Evolutionary conservation across 257 asterid genomes (phyloP).

Genomic region (Solanum phureja): DNA sequence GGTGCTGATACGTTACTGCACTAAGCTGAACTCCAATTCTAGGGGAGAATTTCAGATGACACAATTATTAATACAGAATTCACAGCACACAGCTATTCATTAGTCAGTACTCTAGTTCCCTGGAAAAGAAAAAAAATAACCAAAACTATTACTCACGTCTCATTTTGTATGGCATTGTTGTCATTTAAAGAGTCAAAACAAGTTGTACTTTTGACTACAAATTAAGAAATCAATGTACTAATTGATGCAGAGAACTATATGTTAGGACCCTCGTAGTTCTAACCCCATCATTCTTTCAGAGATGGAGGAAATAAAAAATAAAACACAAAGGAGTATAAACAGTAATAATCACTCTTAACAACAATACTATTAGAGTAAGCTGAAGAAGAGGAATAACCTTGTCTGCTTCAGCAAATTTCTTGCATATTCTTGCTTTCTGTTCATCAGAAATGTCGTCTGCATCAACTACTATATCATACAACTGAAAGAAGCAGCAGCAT

Average conservation of each 20-base stretch:
- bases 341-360: background rate
- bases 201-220: background rate
- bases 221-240: background rate
- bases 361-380: background rate
- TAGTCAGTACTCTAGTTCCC: background rate
- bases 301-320: background rate
- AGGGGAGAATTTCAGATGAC: background rate
- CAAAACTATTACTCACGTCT: background rate
- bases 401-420: slow-evolving; percentile 87
- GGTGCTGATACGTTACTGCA: background rate
- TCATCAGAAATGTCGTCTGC: slow-evolving; percentile 65
- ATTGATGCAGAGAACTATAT: background rate
- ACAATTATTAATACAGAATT: background rate
- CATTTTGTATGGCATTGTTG: background rate
- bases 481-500: slow-evolving; percentile 36
- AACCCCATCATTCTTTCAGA: background rate
- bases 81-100: background rate
- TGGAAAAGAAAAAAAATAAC: background rate
- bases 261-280: background rate
- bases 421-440: slow-evolving; percentile 84
- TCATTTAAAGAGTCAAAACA: background rate
- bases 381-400: slow-evolving; percentile 36
- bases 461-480: slow-evolving; percentile 60
- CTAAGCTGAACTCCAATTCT: background rate
- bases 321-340: background rate